Base-by-base conservation (phyloP, 179 eudicot species). In the Camellia oleifera region DNA sequence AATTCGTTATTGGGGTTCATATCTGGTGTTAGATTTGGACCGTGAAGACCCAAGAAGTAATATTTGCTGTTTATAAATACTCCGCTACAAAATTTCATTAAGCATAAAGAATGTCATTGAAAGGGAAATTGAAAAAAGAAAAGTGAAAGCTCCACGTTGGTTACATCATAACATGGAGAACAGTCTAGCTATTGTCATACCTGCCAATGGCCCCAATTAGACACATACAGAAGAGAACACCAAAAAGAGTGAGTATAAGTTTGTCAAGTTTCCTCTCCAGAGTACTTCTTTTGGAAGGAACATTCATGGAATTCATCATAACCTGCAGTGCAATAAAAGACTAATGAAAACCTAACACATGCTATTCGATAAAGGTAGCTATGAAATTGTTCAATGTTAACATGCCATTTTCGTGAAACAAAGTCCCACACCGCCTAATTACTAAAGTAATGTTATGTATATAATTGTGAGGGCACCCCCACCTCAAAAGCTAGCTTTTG, bases 251-350 rank as follows among this genome's bases (percentile, higher is more conserved):
- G 63, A 94, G 91, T 80, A 97, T 97, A 79, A 97, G 89, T 83
- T 90, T 94, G 90, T 97, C 99, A 78, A 97, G 98, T 88, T 97
- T 97, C 92, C 88, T 91, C 79, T 97, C 99, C 85, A 97, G 85
- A 46, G 99, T 97, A 86, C 99, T 97, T 86, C 99, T 85, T 88
- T 97, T 97, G 58, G 99, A 97, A 64, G 99, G 99, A 82, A 94
- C 95, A 85, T 92, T 94, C 99, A 97, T 97, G 78, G 99, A 83
- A 88, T 97, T 97, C 99, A 97, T 97, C 99, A 97, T 97, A 84
- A 97, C 99, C 99, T 97, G 88, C 81, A 83, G 79, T 52, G 73
- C 67, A 18, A 82, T 56, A 48, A 75, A 62, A 71, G 80, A 69
- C 26, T 26, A 15, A 50, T 0, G 9, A 26, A 56, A 48, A 23